Percentiles rank a stretch among this genome's conserved stretches.
These are phyloP conservation scores for Populus hybrid DNA, from an alignment of 441 rosid genomes.

Conservation along the genomic window DNA sequence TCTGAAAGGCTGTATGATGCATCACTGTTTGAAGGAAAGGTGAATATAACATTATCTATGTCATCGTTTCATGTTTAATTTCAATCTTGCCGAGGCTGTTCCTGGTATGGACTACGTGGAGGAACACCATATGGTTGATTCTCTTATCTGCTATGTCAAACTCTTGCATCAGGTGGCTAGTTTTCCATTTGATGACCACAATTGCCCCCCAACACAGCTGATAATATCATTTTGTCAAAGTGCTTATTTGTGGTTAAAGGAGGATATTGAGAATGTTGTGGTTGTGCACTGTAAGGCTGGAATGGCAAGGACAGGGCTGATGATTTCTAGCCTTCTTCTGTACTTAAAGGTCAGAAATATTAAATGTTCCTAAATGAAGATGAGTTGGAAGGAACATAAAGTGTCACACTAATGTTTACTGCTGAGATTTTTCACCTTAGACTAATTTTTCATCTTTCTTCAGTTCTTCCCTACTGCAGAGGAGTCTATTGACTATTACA, in stretches of 20 bases:
- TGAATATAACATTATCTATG: constrained; percentile 18
- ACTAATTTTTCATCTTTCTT: constrained; percentile 12
- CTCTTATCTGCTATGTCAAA: neutral
- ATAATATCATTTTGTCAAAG: constrained; percentile 84
- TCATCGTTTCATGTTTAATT: neutral
- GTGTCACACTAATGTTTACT: neutral
- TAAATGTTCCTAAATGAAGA: neutral
- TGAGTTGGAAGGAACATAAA: constrained; percentile 5
- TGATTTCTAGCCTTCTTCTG: constrained; percentile 95
- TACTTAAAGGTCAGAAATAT: constrained; percentile 63
- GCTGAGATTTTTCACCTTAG: neutral
- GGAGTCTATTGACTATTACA: constrained; percentile 93
- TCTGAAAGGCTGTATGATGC: constrained; percentile 93
- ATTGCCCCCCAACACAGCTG: constrained; percentile 94
- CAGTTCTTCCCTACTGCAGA: constrained; percentile 99
- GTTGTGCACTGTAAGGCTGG: constrained; percentile 99
- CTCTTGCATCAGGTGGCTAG: constrained; percentile 74
- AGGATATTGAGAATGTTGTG: constrained; percentile 97
- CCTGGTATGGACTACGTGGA: neutral
- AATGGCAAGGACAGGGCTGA: constrained; percentile 98
- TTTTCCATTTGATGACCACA: constrained; percentile 98
- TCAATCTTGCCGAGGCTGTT: constrained; percentile 1
- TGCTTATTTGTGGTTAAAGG: constrained; percentile 95
- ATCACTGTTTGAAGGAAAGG: constrained; percentile 93
- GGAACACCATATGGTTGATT: neutral